phyloP scores from a whole-genome alignment of 768 basidiomycete species.

The Russula brevipes region DNA sequence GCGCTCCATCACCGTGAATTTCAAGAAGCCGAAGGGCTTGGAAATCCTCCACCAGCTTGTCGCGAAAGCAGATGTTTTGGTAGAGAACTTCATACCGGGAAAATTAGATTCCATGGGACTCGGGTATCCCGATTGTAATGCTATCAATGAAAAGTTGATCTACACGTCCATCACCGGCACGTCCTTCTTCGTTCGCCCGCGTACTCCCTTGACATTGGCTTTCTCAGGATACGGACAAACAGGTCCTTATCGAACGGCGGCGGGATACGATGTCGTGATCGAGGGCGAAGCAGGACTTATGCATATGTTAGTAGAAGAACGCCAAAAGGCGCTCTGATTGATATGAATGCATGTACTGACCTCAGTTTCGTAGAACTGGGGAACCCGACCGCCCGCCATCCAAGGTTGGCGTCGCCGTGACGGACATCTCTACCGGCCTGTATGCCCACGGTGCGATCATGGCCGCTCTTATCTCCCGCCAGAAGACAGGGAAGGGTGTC shows the following conservation, averaged over 20 bases:
- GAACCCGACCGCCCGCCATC: conserved; percentile 80
- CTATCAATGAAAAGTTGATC: conserved; percentile 73
- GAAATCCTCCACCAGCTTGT: conserved; percentile 71
- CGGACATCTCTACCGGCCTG: conserved; percentile 82
- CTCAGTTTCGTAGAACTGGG: conserved; percentile 58
- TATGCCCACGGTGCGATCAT: conserved; percentile 92
- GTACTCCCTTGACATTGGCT: not conserved
- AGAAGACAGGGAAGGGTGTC: conserved; percentile 79
- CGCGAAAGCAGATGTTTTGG: conserved; percentile 71
- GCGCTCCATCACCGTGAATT: conserved; percentile 82
- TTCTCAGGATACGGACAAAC: conserved; percentile 75
- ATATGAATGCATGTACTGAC: conserved; percentile 21
- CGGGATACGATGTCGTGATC: conserved; percentile 77
- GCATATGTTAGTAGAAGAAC: conserved; percentile 66
- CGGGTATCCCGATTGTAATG: conserved; percentile 75
- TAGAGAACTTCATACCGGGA: conserved; percentile 84
- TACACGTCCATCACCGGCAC: conserved; percentile 87
- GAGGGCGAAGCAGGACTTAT: conserved; percentile 80
- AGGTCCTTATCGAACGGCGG: conserved; percentile 75
- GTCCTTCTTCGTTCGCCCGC: conserved; percentile 14
- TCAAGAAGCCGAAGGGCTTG: conserved; percentile 73
- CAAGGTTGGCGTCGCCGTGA: conserved; percentile 94
- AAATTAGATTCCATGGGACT: conserved; percentile 83
- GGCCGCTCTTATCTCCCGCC: conserved; percentile 78
- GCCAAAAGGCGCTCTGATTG: conserved; percentile 6